Evolutionary conservation across 495 filamentous ascomycete genomes (phyloP).

Genomic region (Penicillium macrosclerotiorum): DNA sequence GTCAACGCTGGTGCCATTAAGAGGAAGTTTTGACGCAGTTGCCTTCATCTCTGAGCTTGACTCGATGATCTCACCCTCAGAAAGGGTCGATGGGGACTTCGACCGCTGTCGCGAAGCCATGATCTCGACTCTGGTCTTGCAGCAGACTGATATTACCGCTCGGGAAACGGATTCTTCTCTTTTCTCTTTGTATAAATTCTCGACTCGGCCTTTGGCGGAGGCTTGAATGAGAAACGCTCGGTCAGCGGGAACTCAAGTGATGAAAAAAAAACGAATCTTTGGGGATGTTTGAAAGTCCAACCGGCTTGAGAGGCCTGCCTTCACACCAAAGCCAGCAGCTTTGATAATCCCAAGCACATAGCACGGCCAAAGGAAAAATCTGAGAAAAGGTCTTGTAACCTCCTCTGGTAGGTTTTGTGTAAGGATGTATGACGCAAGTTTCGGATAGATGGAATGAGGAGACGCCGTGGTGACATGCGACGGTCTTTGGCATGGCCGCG

Average conservation of each 20-base stretch:
- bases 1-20: conserved; percentile 74
- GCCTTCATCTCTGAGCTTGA: conserved; percentile 66
- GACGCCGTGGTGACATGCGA: background rate
- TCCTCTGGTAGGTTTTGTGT: too few species aligned
- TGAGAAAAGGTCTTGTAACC: background rate
- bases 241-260: conserved; percentile 34
- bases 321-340: conserved; percentile 30
- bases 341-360: conserved; percentile 24
- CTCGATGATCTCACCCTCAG: conserved; percentile 88
- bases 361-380: background rate
- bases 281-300: conserved; percentile 46
- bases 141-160: background rate
- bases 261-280: conserved; percentile 15
- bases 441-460: conserved; percentile 4
- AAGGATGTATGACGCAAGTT: background rate
- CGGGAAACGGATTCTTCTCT: background rate
- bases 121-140: conserved; percentile 3
- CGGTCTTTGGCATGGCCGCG: background rate
- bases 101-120: conserved; percentile 40
- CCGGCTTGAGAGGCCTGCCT: conserved; percentile 43
- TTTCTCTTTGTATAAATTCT: conserved; percentile 5
- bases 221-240: conserved; percentile 18
- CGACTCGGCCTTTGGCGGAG: conserved; percentile 25
- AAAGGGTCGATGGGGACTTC: conserved; percentile 50
- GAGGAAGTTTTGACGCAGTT: conserved; percentile 74